Evolutionary conservation across 1,284 basidiomycete genomes (phyloP).

Genomic region (Coniferiporia sulphurascens): DNA sequence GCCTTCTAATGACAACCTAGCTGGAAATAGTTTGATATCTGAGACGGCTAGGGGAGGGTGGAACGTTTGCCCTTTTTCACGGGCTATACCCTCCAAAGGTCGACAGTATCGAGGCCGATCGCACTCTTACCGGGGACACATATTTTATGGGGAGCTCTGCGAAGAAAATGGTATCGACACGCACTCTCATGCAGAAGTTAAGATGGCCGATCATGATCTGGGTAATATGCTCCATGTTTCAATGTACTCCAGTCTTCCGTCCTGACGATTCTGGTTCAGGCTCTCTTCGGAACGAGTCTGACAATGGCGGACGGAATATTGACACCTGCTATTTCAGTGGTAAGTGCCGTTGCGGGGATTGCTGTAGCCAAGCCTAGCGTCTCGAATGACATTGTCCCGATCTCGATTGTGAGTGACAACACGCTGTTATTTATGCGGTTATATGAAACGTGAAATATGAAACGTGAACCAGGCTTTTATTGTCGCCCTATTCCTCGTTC

Average conservation of each 20-base stretch:
- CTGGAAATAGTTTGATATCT: background rate
- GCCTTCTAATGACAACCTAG: background rate
- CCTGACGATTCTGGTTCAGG: conserved; percentile 12
- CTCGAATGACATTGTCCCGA: conserved; percentile 41
- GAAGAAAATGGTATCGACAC: conserved; percentile 18
- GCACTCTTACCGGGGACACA: conserved; percentile 49
- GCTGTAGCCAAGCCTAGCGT: conserved; percentile 52
- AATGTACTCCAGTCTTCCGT: background rate
- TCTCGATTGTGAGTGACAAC: conserved; percentile 46
- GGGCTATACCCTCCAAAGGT: conserved; percentile 50
- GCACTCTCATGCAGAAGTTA: conserved; percentile 28
- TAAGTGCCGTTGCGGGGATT: conserved; percentile 62
- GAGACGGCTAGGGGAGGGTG: conserved; percentile 48
- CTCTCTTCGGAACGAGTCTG: conserved; percentile 42
- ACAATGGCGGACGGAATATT: conserved; percentile 61
- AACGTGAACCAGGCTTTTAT: conserved; percentile 42
- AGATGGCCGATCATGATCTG: conserved; percentile 50
- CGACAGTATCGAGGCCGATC: conserved; percentile 42
- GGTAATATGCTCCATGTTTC: conserved; percentile 32
- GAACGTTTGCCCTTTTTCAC: conserved; percentile 60
- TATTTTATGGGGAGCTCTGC: conserved; percentile 14
- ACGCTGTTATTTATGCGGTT: background rate
- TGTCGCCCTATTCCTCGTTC: conserved; percentile 51
- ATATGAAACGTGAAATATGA: background rate
- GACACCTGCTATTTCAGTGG: conserved; percentile 65